Evolutionary conservation across 768 basidiomycete species (phyloP).

Genomic region (Amanita jacksonii): DNA sequence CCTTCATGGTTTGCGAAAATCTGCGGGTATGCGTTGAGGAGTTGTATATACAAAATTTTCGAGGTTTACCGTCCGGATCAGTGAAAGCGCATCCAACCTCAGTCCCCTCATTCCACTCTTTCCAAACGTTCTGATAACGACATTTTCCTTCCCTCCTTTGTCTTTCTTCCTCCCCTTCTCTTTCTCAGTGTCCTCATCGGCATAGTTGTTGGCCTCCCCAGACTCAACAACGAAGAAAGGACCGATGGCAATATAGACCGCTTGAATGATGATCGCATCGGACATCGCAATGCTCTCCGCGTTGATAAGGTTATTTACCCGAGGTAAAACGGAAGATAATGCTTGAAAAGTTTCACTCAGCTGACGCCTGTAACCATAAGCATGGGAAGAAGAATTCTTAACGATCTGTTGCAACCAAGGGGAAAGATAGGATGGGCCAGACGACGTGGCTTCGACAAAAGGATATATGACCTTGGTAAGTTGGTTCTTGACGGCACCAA

Average conservation of each 20-base stretch:
- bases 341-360: slow-evolving; percentile 68
- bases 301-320: slow-evolving; percentile 65
- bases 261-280: slow-evolving; percentile 85
- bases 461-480: slow-evolving; percentile 77
- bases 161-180: slow-evolving; percentile 23
- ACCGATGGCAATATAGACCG: slow-evolving; percentile 87
- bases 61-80: slow-evolving; percentile 72
- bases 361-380: slow-evolving; percentile 32
- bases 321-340: slow-evolving; percentile 60
- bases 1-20: slow-evolving; percentile 87
- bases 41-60: too few relatives aligned
- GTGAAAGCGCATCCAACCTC: slow-evolving; percentile 69
- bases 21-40: slow-evolving; percentile 33
- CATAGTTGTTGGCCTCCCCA: slow-evolving; percentile 21
- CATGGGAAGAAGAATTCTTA: slow-evolving; percentile 27
- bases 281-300: slow-evolving; percentile 73
- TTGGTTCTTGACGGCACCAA: slow-evolving; percentile 70
- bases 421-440: slow-evolving; percentile 24
- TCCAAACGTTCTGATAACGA: slow-evolving; percentile 60
- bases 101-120: slow-evolving; percentile 75
- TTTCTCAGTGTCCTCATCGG: slow-evolving; percentile 31
- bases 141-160: slow-evolving; percentile 47
- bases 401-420: slow-evolving; percentile 44
- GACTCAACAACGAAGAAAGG: slow-evolving; percentile 88
- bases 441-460: slow-evolving; percentile 64